These are phyloP conservation scores for Apophysomyces elegans DNA, from an alignment of 371 early-diverging fungal species.

Conservation along the genomic window DNA sequence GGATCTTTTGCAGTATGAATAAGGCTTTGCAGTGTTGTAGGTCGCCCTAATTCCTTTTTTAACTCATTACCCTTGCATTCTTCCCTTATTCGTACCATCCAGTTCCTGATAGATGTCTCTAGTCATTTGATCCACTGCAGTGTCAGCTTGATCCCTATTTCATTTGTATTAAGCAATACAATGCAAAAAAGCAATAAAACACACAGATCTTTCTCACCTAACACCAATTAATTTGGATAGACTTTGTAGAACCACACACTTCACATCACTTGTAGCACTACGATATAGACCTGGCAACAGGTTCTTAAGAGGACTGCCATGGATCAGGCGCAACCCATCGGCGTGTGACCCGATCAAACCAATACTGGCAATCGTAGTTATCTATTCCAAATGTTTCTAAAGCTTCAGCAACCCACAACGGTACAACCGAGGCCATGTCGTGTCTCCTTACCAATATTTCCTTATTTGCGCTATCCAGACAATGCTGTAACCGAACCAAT, in stretches of 20 bases:
- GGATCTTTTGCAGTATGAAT: constrained; percentile 43
- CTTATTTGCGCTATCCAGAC: constrained; percentile 32
- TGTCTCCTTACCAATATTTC: constrained; percentile 40
- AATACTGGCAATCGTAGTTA: constrained; percentile 35
- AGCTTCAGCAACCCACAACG: not conserved
- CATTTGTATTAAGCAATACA: not conserved
- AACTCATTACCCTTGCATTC: not conserved
- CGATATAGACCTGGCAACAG: constrained; percentile 27
- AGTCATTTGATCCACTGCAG: constrained; percentile 37
- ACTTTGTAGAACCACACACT: constrained; percentile 40
- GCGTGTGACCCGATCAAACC: constrained; percentile 47
- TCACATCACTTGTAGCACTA: constrained; percentile 38
- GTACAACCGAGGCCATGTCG: not conserved
- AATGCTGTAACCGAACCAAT: constrained; percentile 27
- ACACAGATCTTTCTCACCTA: constrained; percentile 29
- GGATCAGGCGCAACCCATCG: constrained; percentile 30
- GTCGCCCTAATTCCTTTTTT: constrained; percentile 11
- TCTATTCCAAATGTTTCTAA: constrained; percentile 25
- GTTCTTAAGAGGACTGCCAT: constrained; percentile 16
- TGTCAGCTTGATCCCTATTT: constrained; percentile 15
- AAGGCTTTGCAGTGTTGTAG: constrained; percentile 24
- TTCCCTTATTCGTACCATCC: constrained; percentile 22
- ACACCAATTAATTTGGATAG: constrained; percentile 47
- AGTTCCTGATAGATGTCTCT: constrained; percentile 26
- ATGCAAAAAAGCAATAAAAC: not conserved